These are phyloP conservation scores for Xylaria grammica DNA, from an alignment of 495 filamentous ascomycete species.

Conservation along the genomic window DNA sequence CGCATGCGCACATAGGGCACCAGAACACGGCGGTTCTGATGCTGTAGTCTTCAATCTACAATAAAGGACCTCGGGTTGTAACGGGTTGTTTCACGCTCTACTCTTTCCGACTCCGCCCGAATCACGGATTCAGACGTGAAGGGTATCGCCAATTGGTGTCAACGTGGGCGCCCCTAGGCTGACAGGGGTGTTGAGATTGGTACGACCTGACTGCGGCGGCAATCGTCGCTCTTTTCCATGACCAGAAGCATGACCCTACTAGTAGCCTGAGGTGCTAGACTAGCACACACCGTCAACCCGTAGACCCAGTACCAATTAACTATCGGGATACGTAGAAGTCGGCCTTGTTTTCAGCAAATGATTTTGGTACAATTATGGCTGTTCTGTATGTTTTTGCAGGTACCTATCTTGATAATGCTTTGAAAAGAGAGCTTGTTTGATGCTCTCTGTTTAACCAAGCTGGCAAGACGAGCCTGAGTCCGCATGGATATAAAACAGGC, in stretches of 20 bases:
- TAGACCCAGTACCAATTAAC: neutral
- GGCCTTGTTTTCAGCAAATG: neutral
- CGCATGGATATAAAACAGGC: neutral
- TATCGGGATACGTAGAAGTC: neutral
- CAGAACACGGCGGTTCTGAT: neutral
- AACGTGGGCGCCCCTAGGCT: too few species aligned
- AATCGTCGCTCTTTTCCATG: too few species aligned
- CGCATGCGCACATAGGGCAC: neutral
- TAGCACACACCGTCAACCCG: neutral
- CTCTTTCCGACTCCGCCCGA: constrained; percentile 9
- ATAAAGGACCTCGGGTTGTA: neutral
- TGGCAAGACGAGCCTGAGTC: neutral
- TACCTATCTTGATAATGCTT: neutral
- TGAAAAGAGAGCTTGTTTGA: neutral
- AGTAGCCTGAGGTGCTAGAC: too few species aligned
- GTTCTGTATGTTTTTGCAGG: neutral
- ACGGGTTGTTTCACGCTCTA: neutral
- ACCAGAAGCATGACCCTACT: too few species aligned
- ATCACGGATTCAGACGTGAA: neutral
- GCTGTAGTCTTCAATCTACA: too few species aligned
- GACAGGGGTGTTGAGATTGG: constrained; percentile 8
- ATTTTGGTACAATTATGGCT: neutral
- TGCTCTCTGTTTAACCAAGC: neutral
- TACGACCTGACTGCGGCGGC: too few species aligned
- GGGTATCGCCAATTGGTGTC: neutral